Evolutionary conservation across 129 eudicot genomes (phyloP).

Genomic region (Arctium minus): DNA sequence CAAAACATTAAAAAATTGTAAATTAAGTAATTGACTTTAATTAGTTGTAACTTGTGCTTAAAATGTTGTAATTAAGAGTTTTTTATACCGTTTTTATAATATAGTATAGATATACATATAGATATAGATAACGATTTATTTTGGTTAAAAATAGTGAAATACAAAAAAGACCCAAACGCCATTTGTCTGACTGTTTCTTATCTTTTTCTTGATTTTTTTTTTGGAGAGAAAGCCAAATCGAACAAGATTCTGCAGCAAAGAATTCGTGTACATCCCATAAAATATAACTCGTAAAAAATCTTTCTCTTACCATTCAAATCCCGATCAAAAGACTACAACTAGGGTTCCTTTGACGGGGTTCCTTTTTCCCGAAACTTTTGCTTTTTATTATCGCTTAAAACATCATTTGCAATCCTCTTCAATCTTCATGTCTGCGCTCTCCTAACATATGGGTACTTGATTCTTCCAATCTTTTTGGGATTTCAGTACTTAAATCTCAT

Average conservation of each 20-base stretch:
- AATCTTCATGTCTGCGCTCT: background rate
- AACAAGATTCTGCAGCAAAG: constrained; percentile 5
- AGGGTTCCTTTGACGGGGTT: constrained; percentile 24
- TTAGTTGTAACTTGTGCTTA: too few relatives aligned
- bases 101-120: too few relatives aligned
- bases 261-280: constrained; percentile 3
- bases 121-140: too few relatives aligned
- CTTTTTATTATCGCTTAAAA: constrained; percentile 20
- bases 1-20: too few relatives aligned
- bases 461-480: background rate
- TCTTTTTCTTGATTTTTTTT: background rate
- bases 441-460: background rate
- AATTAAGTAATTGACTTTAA: too few relatives aligned
- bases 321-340: background rate
- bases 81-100: too few relatives aligned
- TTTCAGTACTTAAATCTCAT: background rate
- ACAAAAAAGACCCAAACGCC: too few relatives aligned
- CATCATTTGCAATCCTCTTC: background rate
- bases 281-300: constrained; percentile 1
- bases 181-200: background rate
- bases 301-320: constrained; percentile 5
- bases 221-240: background rate
- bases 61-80: too few relatives aligned
- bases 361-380: constrained; percentile 19
- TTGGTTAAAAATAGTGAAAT: too few relatives aligned